A percentile compares a stretch with the other conserved stretches of the same genome.
phyloP scores from a whole-genome alignment of 306 rosid genomes.

The Canavalia ensiformis region DNA sequence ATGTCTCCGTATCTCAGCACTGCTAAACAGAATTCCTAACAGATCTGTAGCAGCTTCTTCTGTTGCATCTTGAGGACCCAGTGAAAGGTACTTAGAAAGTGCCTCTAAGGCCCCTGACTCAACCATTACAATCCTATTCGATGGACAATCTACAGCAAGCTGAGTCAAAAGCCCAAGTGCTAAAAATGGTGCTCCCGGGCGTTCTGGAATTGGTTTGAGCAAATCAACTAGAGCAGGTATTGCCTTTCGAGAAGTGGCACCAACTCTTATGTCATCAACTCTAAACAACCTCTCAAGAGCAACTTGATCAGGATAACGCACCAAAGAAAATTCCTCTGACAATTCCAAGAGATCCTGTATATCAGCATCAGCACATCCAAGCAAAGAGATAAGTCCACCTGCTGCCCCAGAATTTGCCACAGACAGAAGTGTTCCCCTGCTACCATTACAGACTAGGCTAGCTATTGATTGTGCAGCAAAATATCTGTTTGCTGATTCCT shows the following conservation, averaged over 20 bases:
- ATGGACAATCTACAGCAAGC: slow-evolving; percentile 89
- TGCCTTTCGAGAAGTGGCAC: slow-evolving; percentile 98
- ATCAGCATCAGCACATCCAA: slow-evolving; percentile 94
- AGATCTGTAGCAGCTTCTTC: slow-evolving; percentile 99
- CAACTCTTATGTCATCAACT: slow-evolving; percentile 97
- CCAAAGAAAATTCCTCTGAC: slow-evolving; percentile 91
- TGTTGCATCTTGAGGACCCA: slow-evolving; percentile 98
- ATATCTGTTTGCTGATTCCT: slow-evolving; percentile 83
- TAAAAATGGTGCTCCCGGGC: slow-evolving; percentile 97
- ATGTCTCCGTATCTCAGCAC: slow-evolving; percentile 92
- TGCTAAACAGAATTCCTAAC: slow-evolving; percentile 89
- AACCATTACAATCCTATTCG: slow-evolving; percentile 91
- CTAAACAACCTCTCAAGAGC: slow-evolving; percentile 94
- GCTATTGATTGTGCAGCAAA: slow-evolving; percentile 96
- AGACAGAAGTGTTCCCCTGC: slow-evolving; percentile 97
- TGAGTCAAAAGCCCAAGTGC: slow-evolving; percentile 90
- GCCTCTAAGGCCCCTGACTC: slow-evolving; percentile 98
- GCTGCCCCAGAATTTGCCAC: slow-evolving; percentile 99
- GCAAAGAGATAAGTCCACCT: slow-evolving; percentile 87
- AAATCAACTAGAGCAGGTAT: slow-evolving; percentile 97
- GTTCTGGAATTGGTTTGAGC: slow-evolving; percentile 98
- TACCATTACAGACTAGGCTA: slow-evolving; percentile 98
- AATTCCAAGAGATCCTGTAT: slow-evolving; percentile 83
- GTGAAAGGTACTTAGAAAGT: slow-evolving; percentile 89
- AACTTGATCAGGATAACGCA: slow-evolving; percentile 91